Evolutionary conservation across 352 stramenopile genomes (phyloP), one percentile per base, ranked within the genome.

Genomic region (Lagenidium giganteum): DNA sequence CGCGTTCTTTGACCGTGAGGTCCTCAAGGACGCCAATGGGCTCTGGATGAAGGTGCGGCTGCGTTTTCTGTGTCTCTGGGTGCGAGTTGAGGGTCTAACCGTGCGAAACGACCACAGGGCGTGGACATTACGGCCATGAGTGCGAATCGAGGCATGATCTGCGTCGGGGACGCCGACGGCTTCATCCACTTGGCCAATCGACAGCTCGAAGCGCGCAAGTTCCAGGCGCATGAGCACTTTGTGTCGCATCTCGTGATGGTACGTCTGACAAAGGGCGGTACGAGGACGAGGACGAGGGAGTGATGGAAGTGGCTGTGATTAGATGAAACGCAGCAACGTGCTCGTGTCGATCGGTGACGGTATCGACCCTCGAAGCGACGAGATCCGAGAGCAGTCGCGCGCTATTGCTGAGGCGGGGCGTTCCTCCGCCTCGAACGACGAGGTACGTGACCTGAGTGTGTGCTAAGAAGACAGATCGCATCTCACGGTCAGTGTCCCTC

Each of bases 261-360:
- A 37, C 47, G 62, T 57, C 16, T 28, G 27, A 41, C n/a, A 17
- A 12, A 27, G n/a, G n/a, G n/a, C n/a, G n/a, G n/a, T n/a, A n/a
- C n/a, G n/a, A n/a, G n/a, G n/a, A n/a, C n/a, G n/a, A n/a, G n/a
- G n/a, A n/a, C n/a, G n/a, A n/a, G n/a, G n/a, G n/a, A n/a, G n/a
- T n/a, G n/a, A n/a, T n/a, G n/a, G n/a, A n/a, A n/a, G 5, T 44
- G 14, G 20, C 23, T 49, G 17, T 31, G 8, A n/a, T 5, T 58
- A 93, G 78, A 91, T 93, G 74, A 87, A 93, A 38, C 82, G 81
- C 51, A 91, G 79, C 49, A 94, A 94, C 47, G 75, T 94, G 27
- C 40, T 94, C 22, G 82, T 92, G 35, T 87, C 82, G 4, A 87
- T 94, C 6, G 82, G 82, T 27, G 82, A 94, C 45, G 82, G 82